Base-by-base conservation (phyloP, 768 basidiomycete species). In the Russula lepida region DNA sequence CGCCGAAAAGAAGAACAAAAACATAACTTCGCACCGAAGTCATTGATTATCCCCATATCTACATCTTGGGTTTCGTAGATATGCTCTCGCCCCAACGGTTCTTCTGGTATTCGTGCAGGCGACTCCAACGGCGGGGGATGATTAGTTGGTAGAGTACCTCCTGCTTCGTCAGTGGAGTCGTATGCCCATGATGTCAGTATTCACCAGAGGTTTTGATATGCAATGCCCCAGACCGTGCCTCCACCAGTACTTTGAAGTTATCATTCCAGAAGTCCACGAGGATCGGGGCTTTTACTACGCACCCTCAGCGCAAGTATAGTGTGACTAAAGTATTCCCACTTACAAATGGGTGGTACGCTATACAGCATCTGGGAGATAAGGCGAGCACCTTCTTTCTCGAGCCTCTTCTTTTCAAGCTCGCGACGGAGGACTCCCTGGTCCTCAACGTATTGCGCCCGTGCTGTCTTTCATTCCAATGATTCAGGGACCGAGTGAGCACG, bases 221-320 rank as follows among this genome's bases (percentile, higher is more conserved):
- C 19, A 82, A 60, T 15, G 67, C 59, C 12, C 79, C 79, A 1
- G 80, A 79, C 55, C 81, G 80, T 25, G 86, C 79, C 68, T 86
- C 82, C 3, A 89, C 79, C 67, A 87, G 86, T 1, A 84, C 75
- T 67, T 81, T 86, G 72, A 88, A 84, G 66, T 81, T 85, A 58
- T 82, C 79, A 60, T 81, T 74, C 90, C 90, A 92, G 67, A 92
- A 89, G 58, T 85, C 80, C 0, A 82, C 76, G 46, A 92, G 71
- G n/a, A 77, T 78, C 52, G 81, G 80, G 0, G 86, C 86, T 63
- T 81, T 76, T 56, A 91, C 90, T 90, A 60, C 60, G 58, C 21
- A 48, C 33, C 23, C 44, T 63, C 32, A 59, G 33, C 47, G 47
- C 19, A 41, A n/a, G 54, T 47, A 41, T 57, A 30, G 17, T 1